A percentile compares a stretch with the other conserved stretches of the same genome.
phyloP scores from a whole-genome alignment of 768 basidiomycete genomes.

The Coprinopsis cinerea region DNA sequence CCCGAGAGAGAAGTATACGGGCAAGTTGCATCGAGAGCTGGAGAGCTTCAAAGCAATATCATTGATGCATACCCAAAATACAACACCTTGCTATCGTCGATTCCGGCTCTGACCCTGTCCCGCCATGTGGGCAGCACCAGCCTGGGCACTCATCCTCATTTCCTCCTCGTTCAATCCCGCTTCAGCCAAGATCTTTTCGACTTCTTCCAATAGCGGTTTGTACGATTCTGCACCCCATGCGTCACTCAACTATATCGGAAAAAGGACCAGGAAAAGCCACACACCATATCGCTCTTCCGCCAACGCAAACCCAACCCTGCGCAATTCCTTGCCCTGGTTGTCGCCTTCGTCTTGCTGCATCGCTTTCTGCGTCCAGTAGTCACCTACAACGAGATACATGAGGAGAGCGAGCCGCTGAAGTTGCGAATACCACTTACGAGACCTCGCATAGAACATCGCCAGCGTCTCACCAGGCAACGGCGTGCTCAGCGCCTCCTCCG shows the following conservation, averaged over 20 bases:
- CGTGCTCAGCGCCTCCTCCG: conserved; percentile 67
- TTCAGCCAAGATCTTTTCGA: conserved; percentile 76
- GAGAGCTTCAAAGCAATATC: too few relatives aligned
- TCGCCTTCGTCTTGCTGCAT: conserved; percentile 39
- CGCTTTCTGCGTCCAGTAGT: conserved; percentile 78
- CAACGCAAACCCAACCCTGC: conserved; percentile 71
- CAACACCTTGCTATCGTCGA: conserved; percentile 31
- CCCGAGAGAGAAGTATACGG: too few relatives aligned
- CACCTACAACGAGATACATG: too few relatives aligned
- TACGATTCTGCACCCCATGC: conserved; percentile 42
- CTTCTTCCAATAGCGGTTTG: conserved; percentile 76
- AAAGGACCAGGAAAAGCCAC: conserved; percentile 16
- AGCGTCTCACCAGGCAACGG: conserved; percentile 83
- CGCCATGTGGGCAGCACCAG: conserved; percentile 32
- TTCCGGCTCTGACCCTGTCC: conserved; percentile 51
- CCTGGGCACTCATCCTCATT: conserved; percentile 40
- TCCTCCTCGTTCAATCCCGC: conserved; percentile 84
- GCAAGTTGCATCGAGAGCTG: too few relatives aligned
- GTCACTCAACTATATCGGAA: neutral
- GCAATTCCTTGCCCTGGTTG: conserved; percentile 70
- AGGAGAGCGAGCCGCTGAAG: neutral
- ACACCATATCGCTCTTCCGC: conserved; percentile 70
- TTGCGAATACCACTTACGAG: conserved; percentile 41
- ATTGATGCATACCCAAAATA: too few relatives aligned
- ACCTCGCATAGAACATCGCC: conserved; percentile 77